Evolutionary conservation across 1,139 yeast species (phyloP).

Genomic region (Suhomyces guaymorum): DNA sequence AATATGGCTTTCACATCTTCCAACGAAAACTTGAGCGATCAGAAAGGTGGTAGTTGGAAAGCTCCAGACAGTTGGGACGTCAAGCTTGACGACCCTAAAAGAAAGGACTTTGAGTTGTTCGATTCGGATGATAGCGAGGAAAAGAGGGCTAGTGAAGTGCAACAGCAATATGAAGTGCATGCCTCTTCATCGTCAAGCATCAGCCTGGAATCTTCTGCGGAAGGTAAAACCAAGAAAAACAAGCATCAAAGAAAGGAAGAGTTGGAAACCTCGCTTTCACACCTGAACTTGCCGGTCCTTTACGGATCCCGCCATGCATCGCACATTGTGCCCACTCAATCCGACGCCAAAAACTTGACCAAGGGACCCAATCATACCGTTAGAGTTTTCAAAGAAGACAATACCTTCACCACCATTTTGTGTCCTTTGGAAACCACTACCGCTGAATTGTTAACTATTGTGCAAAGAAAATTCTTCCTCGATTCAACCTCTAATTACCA

Average conservation of each 20-base stretch:
- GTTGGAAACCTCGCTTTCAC: not conserved
- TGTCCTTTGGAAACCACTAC: conserved; percentile 79
- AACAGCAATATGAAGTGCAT: conserved; percentile 12
- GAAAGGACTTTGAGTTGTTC: conserved; percentile 12
- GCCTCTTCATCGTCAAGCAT: conserved; percentile 10
- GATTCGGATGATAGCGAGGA: conserved; percentile 25
- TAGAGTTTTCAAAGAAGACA: conserved; percentile 75
- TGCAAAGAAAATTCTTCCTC: conserved; percentile 76
- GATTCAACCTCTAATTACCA: conserved; percentile 72
- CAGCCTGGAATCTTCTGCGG: conserved; percentile 9
- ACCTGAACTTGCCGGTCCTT: conserved; percentile 32
- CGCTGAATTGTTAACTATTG: conserved; percentile 64
- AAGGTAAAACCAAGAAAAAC: conserved; percentile 5
- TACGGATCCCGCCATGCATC: conserved; percentile 37
- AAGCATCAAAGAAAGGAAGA: conserved; percentile 4
- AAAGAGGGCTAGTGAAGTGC: conserved; percentile 12
- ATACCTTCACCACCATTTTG: conserved; percentile 77
- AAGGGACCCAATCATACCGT: conserved; percentile 52
- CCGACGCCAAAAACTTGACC: conserved; percentile 17
- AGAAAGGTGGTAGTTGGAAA: conserved; percentile 44
- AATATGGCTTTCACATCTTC: conserved; percentile 6
- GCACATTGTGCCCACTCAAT: conserved; percentile 24
- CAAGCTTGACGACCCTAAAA: conserved; percentile 33
- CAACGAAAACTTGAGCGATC: conserved; percentile 6
- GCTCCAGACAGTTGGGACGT: conserved; percentile 87